A percentile compares a stretch with the other conserved stretches of the same genome.
These are phyloP conservation scores for Tolypocladium album DNA, from an alignment of 2,329 filamentous ascomycete genomes.

Conservation along the genomic window DNA sequence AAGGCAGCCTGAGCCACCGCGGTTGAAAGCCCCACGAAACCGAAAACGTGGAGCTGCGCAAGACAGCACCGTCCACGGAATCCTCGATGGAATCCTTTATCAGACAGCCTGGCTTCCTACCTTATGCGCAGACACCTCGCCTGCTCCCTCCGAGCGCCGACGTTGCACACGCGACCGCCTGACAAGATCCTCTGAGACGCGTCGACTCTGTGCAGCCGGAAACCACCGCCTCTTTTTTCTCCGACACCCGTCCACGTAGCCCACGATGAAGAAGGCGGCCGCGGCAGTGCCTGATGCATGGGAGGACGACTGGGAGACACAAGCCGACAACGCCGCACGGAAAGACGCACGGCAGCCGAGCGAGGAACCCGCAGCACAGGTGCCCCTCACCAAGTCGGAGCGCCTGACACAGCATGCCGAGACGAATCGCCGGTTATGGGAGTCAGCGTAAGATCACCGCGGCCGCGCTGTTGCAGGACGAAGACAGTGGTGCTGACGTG, in stretches of 20 bases:
- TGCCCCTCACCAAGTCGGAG: slow-evolving; percentile 59
- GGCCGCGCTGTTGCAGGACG: neutral
- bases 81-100: neutral
- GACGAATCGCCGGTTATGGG: slow-evolving; percentile 77
- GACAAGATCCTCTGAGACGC: neutral
- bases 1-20: neutral
- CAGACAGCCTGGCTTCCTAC: neutral
- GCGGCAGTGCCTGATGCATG: slow-evolving; percentile 63
- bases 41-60: neutral
- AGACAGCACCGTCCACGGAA: neutral
- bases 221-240: neutral
- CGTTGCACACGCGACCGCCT: slow-evolving; percentile 1
- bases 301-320: slow-evolving; percentile 81
- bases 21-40: neutral
- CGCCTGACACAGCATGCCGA: slow-evolving; percentile 71
- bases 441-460: slow-evolving; percentile 58
- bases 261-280: slow-evolving; percentile 33
- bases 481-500: slow-evolving; percentile 1
- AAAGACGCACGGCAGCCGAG: slow-evolving; percentile 22
- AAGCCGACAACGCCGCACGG: slow-evolving; percentile 50
- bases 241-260: neutral
- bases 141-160: neutral
- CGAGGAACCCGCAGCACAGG: slow-evolving; percentile 20
- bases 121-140: neutral
- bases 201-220: neutral